phyloP scores from a whole-genome alignment of 768 basidiomycete species.

The Xerocomus brunneocitrinus region DNA sequence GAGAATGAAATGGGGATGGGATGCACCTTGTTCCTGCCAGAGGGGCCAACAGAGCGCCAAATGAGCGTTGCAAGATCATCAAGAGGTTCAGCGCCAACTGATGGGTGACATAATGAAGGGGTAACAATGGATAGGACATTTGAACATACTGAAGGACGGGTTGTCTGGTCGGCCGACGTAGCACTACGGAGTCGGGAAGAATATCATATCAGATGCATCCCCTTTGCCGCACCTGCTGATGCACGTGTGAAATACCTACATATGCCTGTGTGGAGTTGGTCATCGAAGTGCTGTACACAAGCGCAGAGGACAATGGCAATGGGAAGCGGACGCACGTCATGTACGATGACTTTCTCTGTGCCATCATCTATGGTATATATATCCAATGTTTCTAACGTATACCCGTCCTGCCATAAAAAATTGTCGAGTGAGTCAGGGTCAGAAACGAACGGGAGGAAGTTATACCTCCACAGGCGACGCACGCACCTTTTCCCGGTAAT shows the following conservation, averaged over 20 bases:
- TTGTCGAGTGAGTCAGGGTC: background rate
- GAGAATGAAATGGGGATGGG: background rate
- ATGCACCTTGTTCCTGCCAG: constrained; percentile 81
- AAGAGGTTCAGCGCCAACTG: constrained; percentile 84
- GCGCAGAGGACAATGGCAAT: background rate
- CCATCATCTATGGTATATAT: constrained; percentile 57
- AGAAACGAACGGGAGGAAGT: background rate
- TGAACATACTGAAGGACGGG: constrained; percentile 73
- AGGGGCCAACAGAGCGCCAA: constrained; percentile 75
- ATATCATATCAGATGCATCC: background rate
- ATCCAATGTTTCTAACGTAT: constrained; percentile 76
- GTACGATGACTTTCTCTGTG: constrained; percentile 51
- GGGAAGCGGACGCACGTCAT: constrained; percentile 35
- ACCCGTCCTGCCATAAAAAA: constrained; percentile 63
- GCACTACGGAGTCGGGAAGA: constrained; percentile 41
- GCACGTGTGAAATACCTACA: constrained; percentile 32
- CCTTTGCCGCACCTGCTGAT: too few relatives aligned
- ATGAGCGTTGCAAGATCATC: constrained; percentile 64
- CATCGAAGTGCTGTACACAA: background rate
- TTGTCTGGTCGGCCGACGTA: constrained; percentile 88
- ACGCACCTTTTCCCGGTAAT: constrained; percentile 79
- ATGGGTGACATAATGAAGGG: background rate
- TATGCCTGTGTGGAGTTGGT: constrained; percentile 37
- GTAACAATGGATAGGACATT: background rate
- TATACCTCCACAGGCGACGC: background rate